Evolutionary conservation across 495 filamentous ascomycete species (phyloP), one percentile per base, ranked within the genome.

Genomic region (Hypomontagnella submonticulosa): DNA sequence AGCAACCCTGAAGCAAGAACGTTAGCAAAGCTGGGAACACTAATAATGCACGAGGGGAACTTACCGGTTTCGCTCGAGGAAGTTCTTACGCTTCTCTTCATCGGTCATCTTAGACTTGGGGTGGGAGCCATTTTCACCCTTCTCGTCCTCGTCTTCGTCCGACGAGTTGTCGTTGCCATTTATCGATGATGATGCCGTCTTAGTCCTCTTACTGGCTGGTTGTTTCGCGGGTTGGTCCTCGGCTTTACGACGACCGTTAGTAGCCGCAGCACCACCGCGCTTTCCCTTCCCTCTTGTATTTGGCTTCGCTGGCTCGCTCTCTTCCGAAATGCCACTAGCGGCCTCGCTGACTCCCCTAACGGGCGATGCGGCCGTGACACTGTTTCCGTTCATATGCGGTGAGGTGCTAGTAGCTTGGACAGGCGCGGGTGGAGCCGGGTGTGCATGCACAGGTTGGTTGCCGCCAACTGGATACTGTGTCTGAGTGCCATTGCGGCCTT

Each of bases 21-120:
- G 60, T 79, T 48, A 81, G 75, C 43, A 66, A 67, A 1, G 13
- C 18, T 4, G 38, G n/a, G 4, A 37, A 48, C 36, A 37, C 32
- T 34, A 37, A 52, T 12, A 12, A 7, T 10, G 9, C 27, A 55
- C 43, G 33, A 33, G 51, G 10, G 55, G 19, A 62, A 81, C 91
- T 70, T 86, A 97, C 95, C 95, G 85, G 75, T 99, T 99, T 32
- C 95, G 83, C 69, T 99, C 95, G 7, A 99, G 81, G 77, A 99
- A 99, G 71, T 99, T 99, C 80, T 95, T 97, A 37, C 95, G 80
- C 83, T 99, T 99, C 78, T 99, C 95, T 73, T 98, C 95, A 66
- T 99, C 95, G 10, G 95, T 98, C 96, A 98, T 97, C 80, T 98
- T 99, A 6, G 84, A 82, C 6, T 83, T 84, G 0, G 84, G 81